Percentiles rank a stretch among this genome's conserved stretches.
Evolutionary conservation across 768 basidiomycete genomes (phyloP).

Genomic region (Brasilioporus rufonigricans): DNA sequence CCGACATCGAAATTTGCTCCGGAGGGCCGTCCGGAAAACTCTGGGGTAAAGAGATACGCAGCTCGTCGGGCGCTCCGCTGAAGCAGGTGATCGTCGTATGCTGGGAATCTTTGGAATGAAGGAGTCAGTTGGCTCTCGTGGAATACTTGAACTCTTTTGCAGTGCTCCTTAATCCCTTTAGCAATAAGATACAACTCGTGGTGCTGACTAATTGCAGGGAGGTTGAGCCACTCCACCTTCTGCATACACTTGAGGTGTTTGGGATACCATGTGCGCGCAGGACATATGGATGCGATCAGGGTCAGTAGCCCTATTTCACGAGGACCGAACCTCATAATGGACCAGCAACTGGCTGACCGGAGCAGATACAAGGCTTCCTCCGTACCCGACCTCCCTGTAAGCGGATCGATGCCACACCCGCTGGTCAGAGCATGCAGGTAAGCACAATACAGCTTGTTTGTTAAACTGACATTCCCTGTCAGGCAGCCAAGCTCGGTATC

Average conservation of each 20-base stretch:
- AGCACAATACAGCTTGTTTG: slow-evolving; percentile 34
- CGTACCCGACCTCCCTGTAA: slow-evolving; percentile 42
- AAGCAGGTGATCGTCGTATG: slow-evolving; percentile 9
- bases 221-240: slow-evolving; percentile 31
- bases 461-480: slow-evolving; percentile 24
- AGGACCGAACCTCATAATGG: slow-evolving; percentile 37
- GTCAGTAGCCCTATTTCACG: slow-evolving; percentile 32
- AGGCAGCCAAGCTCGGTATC: slow-evolving; percentile 33
- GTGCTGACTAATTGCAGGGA: slow-evolving; percentile 31
- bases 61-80: slow-evolving; percentile 17
- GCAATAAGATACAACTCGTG: slow-evolving; percentile 23
- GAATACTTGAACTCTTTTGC: slow-evolving; percentile 13
- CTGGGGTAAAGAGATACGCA: slow-evolving; percentile 13
- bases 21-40: not conserved
- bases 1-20: not conserved
- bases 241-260: slow-evolving; percentile 39
- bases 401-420: slow-evolving; percentile 41
- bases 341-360: slow-evolving; percentile 35
- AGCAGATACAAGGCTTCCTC: slow-evolving; percentile 43
- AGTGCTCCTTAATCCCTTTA: slow-evolving; percentile 31
- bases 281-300: slow-evolving; percentile 35
- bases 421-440: slow-evolving; percentile 48
- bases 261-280: slow-evolving; percentile 39
- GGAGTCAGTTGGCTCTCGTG: not conserved
- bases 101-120: slow-evolving; percentile 10